Conservation (phyloP, 2,329 filamentous ascomycete genomes). For the Phaeophleospora eucalypticola region DNA sequence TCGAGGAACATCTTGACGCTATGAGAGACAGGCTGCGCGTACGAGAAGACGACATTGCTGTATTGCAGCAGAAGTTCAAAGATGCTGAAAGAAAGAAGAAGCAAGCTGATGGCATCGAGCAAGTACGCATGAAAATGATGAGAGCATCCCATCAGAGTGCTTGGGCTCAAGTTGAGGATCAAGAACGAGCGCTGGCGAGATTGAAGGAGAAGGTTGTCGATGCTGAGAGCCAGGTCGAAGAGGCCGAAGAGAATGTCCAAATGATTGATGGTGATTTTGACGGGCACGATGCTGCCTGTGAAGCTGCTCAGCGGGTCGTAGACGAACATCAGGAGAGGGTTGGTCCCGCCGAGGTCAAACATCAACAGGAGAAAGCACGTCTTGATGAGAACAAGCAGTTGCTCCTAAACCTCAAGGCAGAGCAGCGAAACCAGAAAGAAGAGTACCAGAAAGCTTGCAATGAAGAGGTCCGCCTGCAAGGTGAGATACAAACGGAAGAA, state of each 20-base stretch:
- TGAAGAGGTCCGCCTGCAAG: constrained; percentile 39
- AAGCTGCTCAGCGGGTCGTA: constrained; percentile 35
- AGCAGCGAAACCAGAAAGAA: constrained; percentile 63
- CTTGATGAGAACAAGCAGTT: constrained; percentile 40
- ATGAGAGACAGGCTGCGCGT: constrained; percentile 61
- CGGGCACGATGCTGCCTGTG: constrained; percentile 39
- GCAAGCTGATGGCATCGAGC: constrained; percentile 61
- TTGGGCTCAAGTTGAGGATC: constrained; percentile 82
- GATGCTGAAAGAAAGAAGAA: constrained; percentile 63
- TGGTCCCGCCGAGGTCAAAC: constrained; percentile 45
- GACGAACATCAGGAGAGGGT: constrained; percentile 35
- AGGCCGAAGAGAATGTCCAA: constrained; percentile 42
- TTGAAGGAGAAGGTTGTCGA: constrained; percentile 28
- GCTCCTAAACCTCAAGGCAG: constrained; percentile 33
- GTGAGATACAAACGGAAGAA: constrained; percentile 53
- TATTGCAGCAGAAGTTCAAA: constrained; percentile 55
- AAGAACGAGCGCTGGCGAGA: constrained; percentile 51
- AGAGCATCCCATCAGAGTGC: constrained; percentile 56
- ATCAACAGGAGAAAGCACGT: constrained; percentile 48
- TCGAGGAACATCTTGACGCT: constrained; percentile 72
- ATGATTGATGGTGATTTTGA: constrained; percentile 41
- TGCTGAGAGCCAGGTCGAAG: constrained; percentile 45
- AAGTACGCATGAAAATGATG: constrained; percentile 55
- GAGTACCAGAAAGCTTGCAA: constrained; percentile 53
- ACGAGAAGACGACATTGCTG: constrained; percentile 60